Conservation (phyloP, 495 filamentous ascomycete species). For the Tuber melanosporum region DNA sequence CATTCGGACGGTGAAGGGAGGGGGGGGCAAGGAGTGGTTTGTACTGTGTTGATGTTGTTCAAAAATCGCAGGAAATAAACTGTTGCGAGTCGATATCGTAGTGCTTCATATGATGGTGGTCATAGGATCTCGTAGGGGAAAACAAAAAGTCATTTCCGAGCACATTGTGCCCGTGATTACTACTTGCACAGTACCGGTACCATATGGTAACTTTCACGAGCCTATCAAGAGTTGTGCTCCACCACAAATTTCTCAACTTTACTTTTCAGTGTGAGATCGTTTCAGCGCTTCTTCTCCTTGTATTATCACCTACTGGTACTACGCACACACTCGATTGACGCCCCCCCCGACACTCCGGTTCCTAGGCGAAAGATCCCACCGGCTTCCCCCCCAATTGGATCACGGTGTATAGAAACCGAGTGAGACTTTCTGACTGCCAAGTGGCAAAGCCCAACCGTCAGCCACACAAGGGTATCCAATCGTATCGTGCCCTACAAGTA, state of each 20-base stretch:
- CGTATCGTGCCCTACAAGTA: background rate
- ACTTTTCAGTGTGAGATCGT: background rate
- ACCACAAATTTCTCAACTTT: background rate
- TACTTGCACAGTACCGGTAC: no score
- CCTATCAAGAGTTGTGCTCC: background rate
- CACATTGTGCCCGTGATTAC: background rate
- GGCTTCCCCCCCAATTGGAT: background rate
- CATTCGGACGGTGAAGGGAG: background rate
- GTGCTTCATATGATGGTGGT: background rate
- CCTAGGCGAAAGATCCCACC: background rate
- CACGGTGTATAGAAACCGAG: background rate
- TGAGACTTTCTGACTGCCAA: slow-evolving; percentile 14
- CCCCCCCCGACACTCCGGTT: background rate
- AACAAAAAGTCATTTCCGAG: background rate
- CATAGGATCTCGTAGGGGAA: no score
- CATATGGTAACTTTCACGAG: background rate
- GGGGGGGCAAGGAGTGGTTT: slow-evolving; percentile 1
- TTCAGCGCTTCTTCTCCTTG: background rate
- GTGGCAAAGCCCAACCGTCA: background rate
- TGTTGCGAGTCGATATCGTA: background rate
- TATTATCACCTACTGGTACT: background rate
- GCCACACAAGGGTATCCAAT: background rate
- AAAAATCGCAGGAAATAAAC: background rate
- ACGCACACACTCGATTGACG: background rate
- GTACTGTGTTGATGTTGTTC: slow-evolving; percentile 11